Base-by-base conservation (phyloP, 352 stramenopile species). In the Elongisporangium senticosum region DNA sequence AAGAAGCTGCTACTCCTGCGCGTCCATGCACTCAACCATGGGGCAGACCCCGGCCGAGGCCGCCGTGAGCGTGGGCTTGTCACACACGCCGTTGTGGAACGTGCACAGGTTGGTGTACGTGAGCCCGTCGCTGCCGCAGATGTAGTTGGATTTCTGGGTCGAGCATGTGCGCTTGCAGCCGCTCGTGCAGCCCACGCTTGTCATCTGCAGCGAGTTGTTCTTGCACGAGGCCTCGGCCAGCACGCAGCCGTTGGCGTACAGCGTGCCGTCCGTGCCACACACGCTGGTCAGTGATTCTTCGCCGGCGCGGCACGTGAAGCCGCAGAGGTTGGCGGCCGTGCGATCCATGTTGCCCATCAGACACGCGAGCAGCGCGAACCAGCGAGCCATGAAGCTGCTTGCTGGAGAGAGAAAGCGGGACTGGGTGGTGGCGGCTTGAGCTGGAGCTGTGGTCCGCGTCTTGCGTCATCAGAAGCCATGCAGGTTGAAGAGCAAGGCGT, bases 31-130 rank as follows among this genome's bases (percentile, higher is more conserved):
- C 33, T 43, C 33, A 1, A 43, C 11, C 33, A 43, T 43, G 33
- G 33, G 33, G 11, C 33, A 43, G 10, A 43, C 33, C 2, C 33
- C 33, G 5, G 33, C 33, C 8, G 33, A 43, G 33, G 33, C 33
- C 13, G 33, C 33, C 11, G 33, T 43, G 33, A 43, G 33, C 33
- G 7, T 43, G 33, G 33, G 33, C 10, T 43, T 43, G 33, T 43
- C 33, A 17, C 33, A 43, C 33, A 17, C 33, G 10, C 11, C 33
- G 33, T 43, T 43, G 33, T 43, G 33, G 47, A 80, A 47, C 22
- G 64, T 51, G 53, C 75, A 85, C 50, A 75, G 54, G 54, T 79
- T 85, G 63, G 53, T 64, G 72, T 85, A 82, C 2, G 69, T 78
- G 47, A 64, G 51, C 49, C 62, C 63, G 58, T 86, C 68, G 13